These are phyloP conservation scores for Aureobasidium zeae DNA, from an alignment of 2,329 filamentous ascomycete species.

Conservation along the genomic window DNA sequence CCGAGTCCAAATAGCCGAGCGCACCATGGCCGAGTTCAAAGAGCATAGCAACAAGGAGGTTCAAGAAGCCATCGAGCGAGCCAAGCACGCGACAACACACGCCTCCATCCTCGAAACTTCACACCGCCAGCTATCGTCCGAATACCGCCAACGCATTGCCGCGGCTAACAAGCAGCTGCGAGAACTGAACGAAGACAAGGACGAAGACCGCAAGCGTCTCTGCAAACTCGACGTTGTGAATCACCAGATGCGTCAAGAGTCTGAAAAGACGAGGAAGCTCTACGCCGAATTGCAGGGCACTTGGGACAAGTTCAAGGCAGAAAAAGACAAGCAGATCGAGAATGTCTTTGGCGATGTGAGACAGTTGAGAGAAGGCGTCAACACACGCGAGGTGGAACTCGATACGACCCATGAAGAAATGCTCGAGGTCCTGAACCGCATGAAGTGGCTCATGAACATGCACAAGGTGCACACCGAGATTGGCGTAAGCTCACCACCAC, in stretches of 20 bases:
- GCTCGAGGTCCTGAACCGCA: conserved; percentile 53
- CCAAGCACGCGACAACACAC: conserved; percentile 48
- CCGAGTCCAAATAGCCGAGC: conserved; percentile 52
- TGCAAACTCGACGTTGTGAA: conserved; percentile 57
- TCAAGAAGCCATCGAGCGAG: conserved; percentile 44
- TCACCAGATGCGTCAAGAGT: conserved; percentile 63
- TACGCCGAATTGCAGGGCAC: conserved; percentile 52
- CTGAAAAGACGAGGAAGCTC: conserved; percentile 50
- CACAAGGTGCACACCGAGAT: conserved; percentile 36
- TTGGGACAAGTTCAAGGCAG: conserved; percentile 56
- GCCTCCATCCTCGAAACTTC: conserved; percentile 61
- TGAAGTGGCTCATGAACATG: conserved; percentile 64
- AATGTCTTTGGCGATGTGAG: conserved; percentile 51
- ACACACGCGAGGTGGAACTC: conserved; percentile 52
- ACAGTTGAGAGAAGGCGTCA: conserved; percentile 47
- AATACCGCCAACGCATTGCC: conserved; percentile 46
- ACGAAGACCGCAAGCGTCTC: conserved; percentile 51
- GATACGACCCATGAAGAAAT: conserved; percentile 50
- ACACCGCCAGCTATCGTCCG: conserved; percentile 60
- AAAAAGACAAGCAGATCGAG: conserved; percentile 53
- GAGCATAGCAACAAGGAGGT: conserved; percentile 53
- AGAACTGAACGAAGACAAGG: conserved; percentile 47
- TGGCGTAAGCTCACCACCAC: conserved; percentile 9
- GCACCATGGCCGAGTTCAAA: conserved; percentile 53
- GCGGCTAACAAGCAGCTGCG: conserved; percentile 41